A percentile compares a stretch with the other conserved stretches of the same genome.
phyloP scores from a whole-genome alignment of 371 early-diverging fungal genomes.

The Syncephalastrum contaminatum region DNA sequence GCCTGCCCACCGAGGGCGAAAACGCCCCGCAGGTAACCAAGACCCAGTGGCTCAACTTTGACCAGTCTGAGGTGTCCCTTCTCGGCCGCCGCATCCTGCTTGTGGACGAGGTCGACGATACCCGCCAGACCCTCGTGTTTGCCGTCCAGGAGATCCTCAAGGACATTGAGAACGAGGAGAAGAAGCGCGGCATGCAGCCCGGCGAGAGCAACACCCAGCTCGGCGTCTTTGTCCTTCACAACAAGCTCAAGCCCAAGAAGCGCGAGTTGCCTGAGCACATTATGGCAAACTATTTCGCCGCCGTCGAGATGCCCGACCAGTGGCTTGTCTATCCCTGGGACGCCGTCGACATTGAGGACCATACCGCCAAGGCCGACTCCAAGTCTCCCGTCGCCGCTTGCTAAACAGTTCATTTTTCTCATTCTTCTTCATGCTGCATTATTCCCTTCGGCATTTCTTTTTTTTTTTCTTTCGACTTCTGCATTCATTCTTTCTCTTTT shows the following conservation, averaged over 20 bases:
- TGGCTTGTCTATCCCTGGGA: constrained; percentile 84
- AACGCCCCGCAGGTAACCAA: constrained; percentile 58
- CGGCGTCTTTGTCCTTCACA: constrained; percentile 76
- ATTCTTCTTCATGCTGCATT: no score
- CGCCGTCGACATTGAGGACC: constrained; percentile 68
- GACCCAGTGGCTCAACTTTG: constrained; percentile 82
- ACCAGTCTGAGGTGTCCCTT: constrained; percentile 54
- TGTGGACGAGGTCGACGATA: constrained; percentile 82
- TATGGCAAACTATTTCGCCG: constrained; percentile 69
- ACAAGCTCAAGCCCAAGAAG: constrained; percentile 74
- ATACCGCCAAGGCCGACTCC: constrained; percentile 46
- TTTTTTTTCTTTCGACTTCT: no score
- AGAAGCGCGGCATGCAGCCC: constrained; percentile 42
- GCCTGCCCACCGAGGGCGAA: constrained; percentile 27
- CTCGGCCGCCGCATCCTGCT: constrained; percentile 71
- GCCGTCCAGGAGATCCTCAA: constrained; percentile 71
- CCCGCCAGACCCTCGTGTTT: constrained; percentile 70
- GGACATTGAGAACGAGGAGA: constrained; percentile 63
- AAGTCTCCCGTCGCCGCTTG: neutral
- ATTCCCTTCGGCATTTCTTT: no score
- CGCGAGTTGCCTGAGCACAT: constrained; percentile 59
- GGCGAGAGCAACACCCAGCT: constrained; percentile 64
- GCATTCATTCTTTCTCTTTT: no score
- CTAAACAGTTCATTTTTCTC: neutral
- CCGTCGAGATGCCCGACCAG: constrained; percentile 72